Conservation (phyloP, 2,329 filamentous ascomycete genomes). For the Leptographium wingfieldii region DNA sequence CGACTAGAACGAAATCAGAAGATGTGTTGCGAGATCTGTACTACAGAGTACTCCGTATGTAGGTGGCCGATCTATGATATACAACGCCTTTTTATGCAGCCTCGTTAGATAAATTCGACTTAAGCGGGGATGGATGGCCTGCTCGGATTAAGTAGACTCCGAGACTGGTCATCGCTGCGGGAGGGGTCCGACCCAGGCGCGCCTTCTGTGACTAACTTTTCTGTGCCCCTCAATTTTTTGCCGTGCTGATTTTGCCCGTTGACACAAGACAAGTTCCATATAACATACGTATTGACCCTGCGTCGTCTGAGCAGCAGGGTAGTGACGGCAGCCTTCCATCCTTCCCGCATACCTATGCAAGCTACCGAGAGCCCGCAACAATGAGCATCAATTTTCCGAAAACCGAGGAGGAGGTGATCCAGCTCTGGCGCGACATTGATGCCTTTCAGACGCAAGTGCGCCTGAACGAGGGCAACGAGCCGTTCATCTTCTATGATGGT, state of each 20-base stretch:
- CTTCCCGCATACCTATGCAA: not conserved
- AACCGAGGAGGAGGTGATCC: slow-evolving; percentile 76
- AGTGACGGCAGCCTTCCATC: not conserved
- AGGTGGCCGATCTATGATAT: too few species aligned
- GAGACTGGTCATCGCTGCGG: not conserved
- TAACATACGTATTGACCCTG: not conserved
- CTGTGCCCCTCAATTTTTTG: slow-evolving; percentile 4
- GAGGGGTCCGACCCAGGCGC: not conserved
- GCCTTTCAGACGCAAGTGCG: slow-evolving; percentile 69
- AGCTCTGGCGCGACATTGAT: slow-evolving; percentile 81
- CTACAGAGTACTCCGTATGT: too few species aligned
- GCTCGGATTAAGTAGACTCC: not conserved
- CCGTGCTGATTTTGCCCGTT: not conserved
- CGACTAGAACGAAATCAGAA: not conserved
- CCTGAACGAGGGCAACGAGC: slow-evolving; percentile 67
- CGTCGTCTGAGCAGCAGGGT: not conserved
- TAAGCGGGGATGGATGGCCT: not conserved
- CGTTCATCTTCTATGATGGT: slow-evolving; percentile 92
- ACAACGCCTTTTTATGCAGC: too few species aligned
- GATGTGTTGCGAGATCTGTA: not conserved
- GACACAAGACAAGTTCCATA: not conserved
- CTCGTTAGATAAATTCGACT: too few species aligned
- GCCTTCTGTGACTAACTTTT: not conserved
- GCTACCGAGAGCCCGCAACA: not conserved
- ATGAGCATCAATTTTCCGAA: slow-evolving; percentile 86